A percentile compares a stretch with the other conserved stretches of the same genome.
Conservation (phyloP, 2,329 filamentous ascomycete genomes). For the Diplodia sapinea region DNA sequence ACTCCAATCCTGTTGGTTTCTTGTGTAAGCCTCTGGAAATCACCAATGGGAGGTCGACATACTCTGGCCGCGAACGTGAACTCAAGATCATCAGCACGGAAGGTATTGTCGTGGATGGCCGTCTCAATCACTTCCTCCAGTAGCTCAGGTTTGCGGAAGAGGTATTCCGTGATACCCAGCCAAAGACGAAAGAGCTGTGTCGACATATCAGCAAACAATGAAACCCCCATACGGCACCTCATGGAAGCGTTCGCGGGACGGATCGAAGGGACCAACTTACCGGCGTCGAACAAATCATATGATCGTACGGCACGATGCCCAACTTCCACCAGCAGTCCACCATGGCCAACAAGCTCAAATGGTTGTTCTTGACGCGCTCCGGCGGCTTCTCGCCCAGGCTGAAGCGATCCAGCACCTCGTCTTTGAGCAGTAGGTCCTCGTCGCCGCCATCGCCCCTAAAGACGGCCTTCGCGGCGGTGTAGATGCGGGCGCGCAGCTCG, state of each 20-base stretch:
- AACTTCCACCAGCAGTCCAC: conserved; percentile 98
- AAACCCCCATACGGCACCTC: neutral
- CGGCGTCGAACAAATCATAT: conserved; percentile 99
- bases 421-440: conserved; percentile 70
- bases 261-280: conserved; percentile 49
- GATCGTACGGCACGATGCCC: conserved; percentile 93
- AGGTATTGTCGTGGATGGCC: conserved; percentile 86
- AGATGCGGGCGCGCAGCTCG: conserved; percentile 76
- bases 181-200: conserved; percentile 84
- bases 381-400: conserved; percentile 74
- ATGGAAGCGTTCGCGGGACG: neutral
- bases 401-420: conserved; percentile 86
- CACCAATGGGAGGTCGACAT: conserved; percentile 38
- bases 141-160: conserved; percentile 82
- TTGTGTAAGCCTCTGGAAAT: conserved; percentile 7
- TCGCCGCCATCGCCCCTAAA: conserved; percentile 62
- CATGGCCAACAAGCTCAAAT: conserved; percentile 91
- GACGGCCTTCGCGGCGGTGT: conserved; percentile 77
- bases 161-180: conserved; percentile 94
- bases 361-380: conserved; percentile 82
- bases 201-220: conserved; percentile 14
- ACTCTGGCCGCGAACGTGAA: conserved; percentile 93
- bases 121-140: conserved; percentile 85
- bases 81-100: conserved; percentile 93
- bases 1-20: conserved; percentile 76